These are phyloP conservation scores for Emericellopsis atlantica DNA, from an alignment of 2,329 filamentous ascomycete species.

Conservation along the genomic window DNA sequence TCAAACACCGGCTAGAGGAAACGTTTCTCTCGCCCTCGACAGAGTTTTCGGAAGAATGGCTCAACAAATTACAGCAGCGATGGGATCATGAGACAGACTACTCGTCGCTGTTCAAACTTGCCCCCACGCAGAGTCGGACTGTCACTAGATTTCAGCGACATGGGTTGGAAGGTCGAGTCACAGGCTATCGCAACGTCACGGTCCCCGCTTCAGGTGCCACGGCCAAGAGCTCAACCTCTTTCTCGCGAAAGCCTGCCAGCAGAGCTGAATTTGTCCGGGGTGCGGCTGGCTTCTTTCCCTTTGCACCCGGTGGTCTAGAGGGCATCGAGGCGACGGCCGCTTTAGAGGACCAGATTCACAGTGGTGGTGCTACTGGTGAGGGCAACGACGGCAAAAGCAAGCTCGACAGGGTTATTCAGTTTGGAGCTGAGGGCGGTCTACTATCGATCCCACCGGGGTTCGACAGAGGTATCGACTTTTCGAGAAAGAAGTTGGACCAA, in stretches of 20 bases:
- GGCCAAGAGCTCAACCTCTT: constrained; percentile 88
- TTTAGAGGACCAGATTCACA: constrained; percentile 62
- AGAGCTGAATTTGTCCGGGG: constrained; percentile 87
- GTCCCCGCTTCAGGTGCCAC: constrained; percentile 80
- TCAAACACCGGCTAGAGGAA: constrained; percentile 60
- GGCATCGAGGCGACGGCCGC: constrained; percentile 76
- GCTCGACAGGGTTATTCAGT: constrained; percentile 77
- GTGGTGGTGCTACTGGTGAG: constrained; percentile 32
- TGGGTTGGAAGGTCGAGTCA: constrained; percentile 84
- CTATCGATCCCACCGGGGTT: constrained; percentile 77
- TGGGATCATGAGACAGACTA: constrained; percentile 79
- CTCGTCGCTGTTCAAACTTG: constrained; percentile 73
- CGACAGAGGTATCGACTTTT: constrained; percentile 62
- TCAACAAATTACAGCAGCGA: constrained; percentile 75
- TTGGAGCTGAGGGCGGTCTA: constrained; percentile 64
- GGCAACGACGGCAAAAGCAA: constrained; percentile 24
- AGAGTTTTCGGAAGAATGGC: constrained; percentile 72
- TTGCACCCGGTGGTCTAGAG: constrained; percentile 82
- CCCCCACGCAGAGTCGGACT: constrained; percentile 87
- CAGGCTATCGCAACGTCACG: constrained; percentile 88
- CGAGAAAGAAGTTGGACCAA: constrained; percentile 41
- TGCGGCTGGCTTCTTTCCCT: constrained; percentile 86
- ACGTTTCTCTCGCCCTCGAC: constrained; percentile 71
- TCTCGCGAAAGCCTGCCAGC: constrained; percentile 73
- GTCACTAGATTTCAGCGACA: constrained; percentile 85